Percentiles rank a stretch among this genome's conserved stretches.
phyloP scores from a whole-genome alignment of 345 rosid species.

The Populus ilicifolia region DNA sequence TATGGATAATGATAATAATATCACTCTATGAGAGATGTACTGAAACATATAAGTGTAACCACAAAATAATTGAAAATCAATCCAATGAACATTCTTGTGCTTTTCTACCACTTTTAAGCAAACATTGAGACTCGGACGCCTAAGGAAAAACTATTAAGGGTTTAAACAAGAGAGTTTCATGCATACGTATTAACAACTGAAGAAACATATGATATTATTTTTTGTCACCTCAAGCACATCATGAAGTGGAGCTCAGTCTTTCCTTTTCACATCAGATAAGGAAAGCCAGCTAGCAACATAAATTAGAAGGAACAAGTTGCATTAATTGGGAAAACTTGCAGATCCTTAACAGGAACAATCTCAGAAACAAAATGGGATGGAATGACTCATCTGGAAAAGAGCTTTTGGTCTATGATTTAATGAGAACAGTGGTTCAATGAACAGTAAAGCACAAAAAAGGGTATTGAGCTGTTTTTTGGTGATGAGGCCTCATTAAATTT shows the following conservation, averaged over 20 bases:
- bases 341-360: not conserved
- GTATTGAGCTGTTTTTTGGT: not conserved
- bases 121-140: not conserved
- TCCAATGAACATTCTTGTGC: not conserved
- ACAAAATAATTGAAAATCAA: not conserved
- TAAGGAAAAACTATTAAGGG: not conserved
- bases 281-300: not conserved
- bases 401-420: not conserved
- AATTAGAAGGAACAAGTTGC: not conserved
- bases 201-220: not conserved
- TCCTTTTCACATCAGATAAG: not conserved
- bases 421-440: not conserved
- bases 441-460: not conserved
- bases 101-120: not conserved
- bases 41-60: not conserved
- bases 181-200: not conserved
- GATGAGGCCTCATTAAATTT: not conserved
- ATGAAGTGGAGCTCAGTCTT: not conserved
- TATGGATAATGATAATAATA: constrained; percentile 25
- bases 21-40: constrained; percentile 1
- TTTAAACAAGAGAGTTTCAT: no score
- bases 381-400: not conserved
- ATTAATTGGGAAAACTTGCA: not conserved
- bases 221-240: not conserved
- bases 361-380: not conserved